phyloP scores from a whole-genome alignment of 202 grass and related monocot species.

The Eragrostis tef region DNA sequence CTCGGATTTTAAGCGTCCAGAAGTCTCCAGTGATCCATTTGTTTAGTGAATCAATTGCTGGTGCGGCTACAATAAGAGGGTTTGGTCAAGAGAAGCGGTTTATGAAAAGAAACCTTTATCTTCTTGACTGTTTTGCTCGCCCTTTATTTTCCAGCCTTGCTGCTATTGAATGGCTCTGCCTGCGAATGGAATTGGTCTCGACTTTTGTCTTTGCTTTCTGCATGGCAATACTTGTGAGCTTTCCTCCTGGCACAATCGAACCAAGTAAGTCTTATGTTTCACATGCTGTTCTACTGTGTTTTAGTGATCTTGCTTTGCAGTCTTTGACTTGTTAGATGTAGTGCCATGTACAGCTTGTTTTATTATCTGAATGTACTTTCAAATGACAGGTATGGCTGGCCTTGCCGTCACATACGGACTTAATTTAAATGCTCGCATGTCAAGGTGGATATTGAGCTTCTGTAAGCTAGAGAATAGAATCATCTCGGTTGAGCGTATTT shows the following conservation, averaged over 20 bases:
- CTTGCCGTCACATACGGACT: constrained; percentile 94
- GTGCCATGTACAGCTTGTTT: not conserved
- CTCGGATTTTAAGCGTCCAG: constrained; percentile 91
- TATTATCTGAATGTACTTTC: constrained; percentile 38
- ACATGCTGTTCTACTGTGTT: constrained; percentile 16
- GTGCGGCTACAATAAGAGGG: constrained; percentile 90
- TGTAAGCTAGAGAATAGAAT: constrained; percentile 99
- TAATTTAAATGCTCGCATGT: constrained; percentile 95
- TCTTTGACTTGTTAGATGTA: constrained; percentile 23
- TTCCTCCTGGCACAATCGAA: constrained; percentile 97
- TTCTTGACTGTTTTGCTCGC: constrained; percentile 91
- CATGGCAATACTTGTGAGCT: constrained; percentile 97
- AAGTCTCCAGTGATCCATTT: constrained; percentile 98
- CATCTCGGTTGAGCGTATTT: constrained; percentile 95
- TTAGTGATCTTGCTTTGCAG: constrained; percentile 10
- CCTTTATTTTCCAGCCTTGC: constrained; percentile 98
- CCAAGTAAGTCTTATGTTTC: constrained; percentile 74
- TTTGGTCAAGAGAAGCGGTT: constrained; percentile 98
- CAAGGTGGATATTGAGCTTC: constrained; percentile 98
- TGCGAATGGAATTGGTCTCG: constrained; percentile 94
- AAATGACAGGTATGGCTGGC: constrained; percentile 88
- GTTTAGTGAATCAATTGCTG: constrained; percentile 97
- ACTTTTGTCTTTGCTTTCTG: constrained; percentile 96
- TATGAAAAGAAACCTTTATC: constrained; percentile 93
- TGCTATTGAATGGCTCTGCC: constrained; percentile 98